Evolutionary conservation across 2,329 filamentous ascomycete species (phyloP), one percentile per base, ranked within the genome.

Genomic region (Botrytis cinerea): DNA sequence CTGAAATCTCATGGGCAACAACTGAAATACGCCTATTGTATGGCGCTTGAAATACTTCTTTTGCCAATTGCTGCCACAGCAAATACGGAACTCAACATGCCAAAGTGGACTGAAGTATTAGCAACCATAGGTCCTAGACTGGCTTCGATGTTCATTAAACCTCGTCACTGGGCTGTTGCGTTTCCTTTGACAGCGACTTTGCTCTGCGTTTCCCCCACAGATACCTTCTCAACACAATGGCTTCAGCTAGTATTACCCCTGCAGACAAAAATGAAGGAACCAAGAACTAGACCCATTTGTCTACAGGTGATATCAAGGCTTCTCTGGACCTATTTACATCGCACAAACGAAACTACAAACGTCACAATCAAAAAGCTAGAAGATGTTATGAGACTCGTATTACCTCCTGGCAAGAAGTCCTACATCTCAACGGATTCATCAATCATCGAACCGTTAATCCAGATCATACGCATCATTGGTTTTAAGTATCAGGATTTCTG

Each of bases 401-500:
- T 99, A 54, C 93, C 95, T 35, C 87, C 90, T 20, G 91, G 93
- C 12, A 96, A 92, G 81, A 91, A 92, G 77, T 92, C 93, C 1
- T 90, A 97, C 74, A 86, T 97, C 38, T 94, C 93, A 0, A 93
- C 93, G 2, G 96, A 99, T 75, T 88, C 91, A 0, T 87, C 90
- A n/a, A 91, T 97, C 74, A 91, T 93, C 2, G 95, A 98, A 66
- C 95, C 96, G 1, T 84, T 98, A 76, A 95, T 98, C 73, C 95
- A 98, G 79, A 90, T 98, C 45, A 95, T 98, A 75, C 90, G 97
- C 48, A 94, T 98, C 79, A 94, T 99, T 79, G 97, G 95, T 3
- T 98, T 92, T 84, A 97, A 93, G 80, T 90, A 97, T 78, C 95
- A 95, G 71, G 96, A 99, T 79, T 92, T 97, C 76, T 98, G 95